These are phyloP conservation scores for Chlamydomonas sphaeroides DNA, from an alignment of 139 green algal genomes.

Conservation along the genomic window DNA sequence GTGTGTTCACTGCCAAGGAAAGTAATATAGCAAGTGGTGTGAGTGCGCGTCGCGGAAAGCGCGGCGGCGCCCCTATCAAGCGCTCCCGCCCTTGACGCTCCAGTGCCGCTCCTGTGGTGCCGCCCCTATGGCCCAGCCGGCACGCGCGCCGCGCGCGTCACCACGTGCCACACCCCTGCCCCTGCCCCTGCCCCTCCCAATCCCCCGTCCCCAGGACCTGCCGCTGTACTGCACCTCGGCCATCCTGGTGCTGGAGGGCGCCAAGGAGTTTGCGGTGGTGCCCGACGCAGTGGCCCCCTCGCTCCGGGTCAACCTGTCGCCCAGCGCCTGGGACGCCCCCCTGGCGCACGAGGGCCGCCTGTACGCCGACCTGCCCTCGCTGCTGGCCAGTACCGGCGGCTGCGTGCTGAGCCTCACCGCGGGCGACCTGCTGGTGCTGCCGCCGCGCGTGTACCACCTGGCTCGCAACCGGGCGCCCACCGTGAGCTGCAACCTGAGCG, in stretches of 20 bases:
- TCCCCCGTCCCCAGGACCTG: constrained; percentile 26
- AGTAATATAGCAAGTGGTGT: too few species aligned
- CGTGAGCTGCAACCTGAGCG: constrained; percentile 36
- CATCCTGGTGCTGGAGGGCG: constrained; percentile 36
- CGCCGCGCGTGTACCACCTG: constrained; percentile 32
- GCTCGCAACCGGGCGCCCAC: constrained; percentile 20
- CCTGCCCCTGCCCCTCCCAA: too few species aligned
- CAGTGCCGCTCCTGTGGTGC: too few species aligned
- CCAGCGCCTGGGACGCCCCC: background rate
- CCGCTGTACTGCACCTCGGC: constrained; percentile 27
- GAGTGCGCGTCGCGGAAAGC: too few species aligned
- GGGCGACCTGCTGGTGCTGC: constrained; percentile 28
- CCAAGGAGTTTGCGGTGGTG: background rate
- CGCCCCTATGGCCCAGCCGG: too few species aligned
- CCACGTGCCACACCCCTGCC: too few species aligned
- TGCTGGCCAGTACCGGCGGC: constrained; percentile 15
- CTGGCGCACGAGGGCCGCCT: background rate
- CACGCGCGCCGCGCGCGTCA: too few species aligned
- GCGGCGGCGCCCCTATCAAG: too few species aligned
- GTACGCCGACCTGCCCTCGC: background rate
- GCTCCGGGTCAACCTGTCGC: constrained; percentile 1
- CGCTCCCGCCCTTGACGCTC: too few species aligned
- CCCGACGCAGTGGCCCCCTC: background rate
- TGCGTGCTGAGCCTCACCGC: background rate
- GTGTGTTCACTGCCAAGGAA: too few species aligned